Percentiles rank a stretch among this genome's conserved stretches.
Evolutionary conservation across 495 filamentous ascomycete genomes (phyloP).

Genomic region (Neurospora sp.): DNA sequence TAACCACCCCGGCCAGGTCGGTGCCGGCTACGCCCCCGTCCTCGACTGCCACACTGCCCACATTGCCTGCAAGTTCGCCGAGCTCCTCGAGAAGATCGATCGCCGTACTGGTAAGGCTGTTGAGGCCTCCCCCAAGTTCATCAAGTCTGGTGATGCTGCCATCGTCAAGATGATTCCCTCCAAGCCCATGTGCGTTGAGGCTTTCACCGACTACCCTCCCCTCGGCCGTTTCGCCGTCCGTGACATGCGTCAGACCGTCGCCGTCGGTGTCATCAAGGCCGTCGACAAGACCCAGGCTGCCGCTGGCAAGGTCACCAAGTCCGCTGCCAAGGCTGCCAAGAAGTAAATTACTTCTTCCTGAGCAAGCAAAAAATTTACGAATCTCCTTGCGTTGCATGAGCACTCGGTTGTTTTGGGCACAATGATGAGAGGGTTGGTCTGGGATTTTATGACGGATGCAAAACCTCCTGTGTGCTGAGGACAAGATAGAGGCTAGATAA

Average conservation of each 20-base stretch:
- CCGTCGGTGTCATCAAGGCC: constrained; percentile 87
- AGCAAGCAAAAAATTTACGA: constrained; percentile 16
- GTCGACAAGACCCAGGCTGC: constrained; percentile 37
- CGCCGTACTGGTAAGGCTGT: constrained; percentile 98
- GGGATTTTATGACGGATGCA: constrained; percentile 30
- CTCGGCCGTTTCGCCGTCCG: constrained; percentile 98
- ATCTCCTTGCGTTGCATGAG: constrained; percentile 32
- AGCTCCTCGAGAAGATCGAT: constrained; percentile 99
- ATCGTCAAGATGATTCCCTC: constrained; percentile 99
- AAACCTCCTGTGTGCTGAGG: constrained; percentile 41
- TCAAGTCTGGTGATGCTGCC: constrained; percentile 99
- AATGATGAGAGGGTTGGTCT: constrained; percentile 32
- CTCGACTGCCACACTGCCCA: constrained; percentile 99
- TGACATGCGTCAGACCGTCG: constrained; percentile 87
- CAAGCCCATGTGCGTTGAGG: constrained; percentile 99
- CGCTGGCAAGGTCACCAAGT: constrained; percentile 51
- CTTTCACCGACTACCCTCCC: constrained; percentile 98
- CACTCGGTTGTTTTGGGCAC: constrained; percentile 35
- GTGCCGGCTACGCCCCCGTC: constrained; percentile 96
- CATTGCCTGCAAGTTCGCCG: constrained; percentile 99
- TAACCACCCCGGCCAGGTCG: constrained; percentile 99
- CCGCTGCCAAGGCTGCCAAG: constrained; percentile 62
- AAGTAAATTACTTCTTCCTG: constrained; percentile 31
- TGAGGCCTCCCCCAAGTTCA: constrained; percentile 87
- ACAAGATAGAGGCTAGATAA: constrained; percentile 42